These are phyloP conservation scores for Phaeosphaeriaceae sp. DNA, from an alignment of 2,329 filamentous ascomycete genomes.

Conservation along the genomic window DNA sequence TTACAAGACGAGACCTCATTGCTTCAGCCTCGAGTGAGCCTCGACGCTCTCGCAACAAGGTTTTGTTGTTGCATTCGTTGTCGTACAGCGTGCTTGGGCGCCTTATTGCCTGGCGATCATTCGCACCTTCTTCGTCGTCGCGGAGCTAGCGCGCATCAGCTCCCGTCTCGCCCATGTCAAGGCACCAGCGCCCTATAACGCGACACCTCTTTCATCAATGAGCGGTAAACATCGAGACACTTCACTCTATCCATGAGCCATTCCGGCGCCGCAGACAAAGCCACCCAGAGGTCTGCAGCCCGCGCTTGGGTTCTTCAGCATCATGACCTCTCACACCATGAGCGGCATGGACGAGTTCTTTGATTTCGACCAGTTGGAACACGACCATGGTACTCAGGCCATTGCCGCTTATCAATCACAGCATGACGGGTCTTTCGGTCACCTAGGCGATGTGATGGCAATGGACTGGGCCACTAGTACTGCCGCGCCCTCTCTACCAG, in stretches of 20 bases:
- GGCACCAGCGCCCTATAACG: slow-evolving; percentile 12
- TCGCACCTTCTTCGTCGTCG: slow-evolving; percentile 13
- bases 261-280: slow-evolving; percentile 18
- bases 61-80: neutral
- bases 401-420: neutral
- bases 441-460: slow-evolving; percentile 9
- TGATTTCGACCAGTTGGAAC: slow-evolving; percentile 41
- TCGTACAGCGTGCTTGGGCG: slow-evolving; percentile 3
- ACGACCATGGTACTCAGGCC: slow-evolving; percentile 18
- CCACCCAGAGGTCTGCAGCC: slow-evolving; percentile 8
- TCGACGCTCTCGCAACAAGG: neutral
- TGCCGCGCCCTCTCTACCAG: slow-evolving; percentile 6
- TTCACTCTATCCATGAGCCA: slow-evolving; percentile 7
- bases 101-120: slow-evolving; percentile 9
- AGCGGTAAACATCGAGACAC: neutral
- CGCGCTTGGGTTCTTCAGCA: slow-evolving; percentile 7
- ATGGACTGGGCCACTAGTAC: slow-evolving; percentile 36
- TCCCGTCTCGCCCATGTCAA: slow-evolving; percentile 22
- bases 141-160: slow-evolving; percentile 14
- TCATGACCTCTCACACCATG: slow-evolving; percentile 20
- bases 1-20: neutral
- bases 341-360: slow-evolving; percentile 44
- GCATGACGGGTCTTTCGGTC: neutral
- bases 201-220: slow-evolving; percentile 3
- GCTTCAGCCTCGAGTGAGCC: neutral